Percentiles rank a stretch among this genome's conserved stretches.
Evolutionary conservation across 192 early-diverging fungal species (phyloP).

Genomic region (Borealophlyctis nickersoniae): DNA sequence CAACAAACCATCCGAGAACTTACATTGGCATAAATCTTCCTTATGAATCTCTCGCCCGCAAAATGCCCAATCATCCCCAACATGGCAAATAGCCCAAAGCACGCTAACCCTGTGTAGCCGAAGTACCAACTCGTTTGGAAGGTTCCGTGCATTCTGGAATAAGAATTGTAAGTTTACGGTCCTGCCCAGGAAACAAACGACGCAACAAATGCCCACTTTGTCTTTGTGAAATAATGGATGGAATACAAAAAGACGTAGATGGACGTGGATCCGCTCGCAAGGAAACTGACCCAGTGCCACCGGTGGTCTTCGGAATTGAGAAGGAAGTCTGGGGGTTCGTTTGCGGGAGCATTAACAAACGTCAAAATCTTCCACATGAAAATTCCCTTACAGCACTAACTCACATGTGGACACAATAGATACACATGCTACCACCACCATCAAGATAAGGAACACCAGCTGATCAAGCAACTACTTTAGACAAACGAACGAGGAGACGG

Average conservation of each 20-base stretch:
- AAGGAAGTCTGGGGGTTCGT: conserved; percentile 62
- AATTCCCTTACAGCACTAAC: conserved; percentile 4
- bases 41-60: conserved; percentile 72
- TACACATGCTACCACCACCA: conserved; percentile 81
- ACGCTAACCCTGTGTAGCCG: conserved; percentile 80
- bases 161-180: background rate
- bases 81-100: conserved; percentile 71
- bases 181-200: background rate
- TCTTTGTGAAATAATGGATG: conserved; percentile 79
- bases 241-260: conserved; percentile 88
- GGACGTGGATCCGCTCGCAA: conserved; percentile 79
- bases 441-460: conserved; percentile 80
- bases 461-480: background rate
- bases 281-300: conserved; percentile 89
- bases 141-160: conserved; percentile 70
- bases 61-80: conserved; percentile 79
- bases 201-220: conserved; percentile 50
- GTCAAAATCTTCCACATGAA: conserved; percentile 3
- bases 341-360: background rate
- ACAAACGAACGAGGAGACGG: conserved; percentile 8
- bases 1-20: conserved; percentile 25
- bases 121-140: conserved; percentile 84
- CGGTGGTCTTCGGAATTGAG: conserved; percentile 84
- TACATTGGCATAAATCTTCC: conserved; percentile 78
- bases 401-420: conserved; percentile 80